Percentiles rank a stretch among this genome's conserved stretches.
phyloP scores from a whole-genome alignment of 345 rosid species.

The Abelmoschus esculentus region DNA sequence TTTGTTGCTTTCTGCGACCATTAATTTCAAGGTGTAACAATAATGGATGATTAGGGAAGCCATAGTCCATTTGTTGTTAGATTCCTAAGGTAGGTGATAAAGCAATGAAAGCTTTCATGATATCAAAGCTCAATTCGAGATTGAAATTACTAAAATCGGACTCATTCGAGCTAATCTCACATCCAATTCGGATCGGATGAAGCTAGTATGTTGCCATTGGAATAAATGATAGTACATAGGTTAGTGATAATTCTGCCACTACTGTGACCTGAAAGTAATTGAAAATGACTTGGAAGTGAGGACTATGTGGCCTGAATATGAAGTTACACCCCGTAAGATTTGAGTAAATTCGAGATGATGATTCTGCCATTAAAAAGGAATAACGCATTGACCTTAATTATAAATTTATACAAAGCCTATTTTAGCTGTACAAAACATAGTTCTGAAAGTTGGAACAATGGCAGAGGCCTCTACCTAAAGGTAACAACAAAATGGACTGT shows the following conservation, averaged over 20 bases:
- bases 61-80: constrained; percentile 3
- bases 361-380: background rate
- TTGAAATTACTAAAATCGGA: too few species aligned
- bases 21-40: background rate
- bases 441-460: constrained; percentile 4
- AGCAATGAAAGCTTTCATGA: background rate
- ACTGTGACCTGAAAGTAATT: too few species aligned
- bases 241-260: too few species aligned
- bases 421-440: constrained; percentile 23
- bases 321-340: background rate
- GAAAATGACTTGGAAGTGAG: too few species aligned
- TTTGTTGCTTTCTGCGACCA: background rate
- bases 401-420: background rate
- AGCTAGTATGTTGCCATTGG: too few species aligned
- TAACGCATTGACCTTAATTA: constrained; percentile 1
- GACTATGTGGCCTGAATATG: background rate
- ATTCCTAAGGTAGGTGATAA: background rate
- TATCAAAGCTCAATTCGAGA: background rate
- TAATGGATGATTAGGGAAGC: background rate
- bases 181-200: too few species aligned
- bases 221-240: too few species aligned
- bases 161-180: too few species aligned
- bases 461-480: background rate
- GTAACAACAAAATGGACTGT: too few species aligned
- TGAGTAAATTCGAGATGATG: background rate